phyloP scores from a whole-genome alignment of 2,329 filamentous ascomycete genomes.

The Microdochium bolleyi region DNA sequence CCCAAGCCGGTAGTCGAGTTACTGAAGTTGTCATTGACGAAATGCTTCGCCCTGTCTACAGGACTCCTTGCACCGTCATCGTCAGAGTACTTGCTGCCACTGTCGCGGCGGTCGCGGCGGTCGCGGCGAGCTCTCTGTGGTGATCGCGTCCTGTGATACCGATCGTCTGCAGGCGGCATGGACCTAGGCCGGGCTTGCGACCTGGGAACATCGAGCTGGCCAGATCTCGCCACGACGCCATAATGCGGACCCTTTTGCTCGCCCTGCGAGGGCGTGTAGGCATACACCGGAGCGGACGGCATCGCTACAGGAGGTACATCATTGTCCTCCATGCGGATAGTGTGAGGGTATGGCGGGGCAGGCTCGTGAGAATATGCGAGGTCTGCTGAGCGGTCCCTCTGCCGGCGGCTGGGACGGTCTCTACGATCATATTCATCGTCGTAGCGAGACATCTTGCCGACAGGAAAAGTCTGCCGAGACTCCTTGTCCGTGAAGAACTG shows the following conservation, averaged over 20 bases:
- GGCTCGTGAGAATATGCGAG: not conserved
- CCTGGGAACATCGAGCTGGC: not conserved
- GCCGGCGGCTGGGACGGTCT: not conserved
- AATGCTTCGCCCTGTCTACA: slow-evolving; percentile 28
- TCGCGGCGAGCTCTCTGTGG: not conserved
- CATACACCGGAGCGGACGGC: not conserved
- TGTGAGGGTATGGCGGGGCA: not conserved
- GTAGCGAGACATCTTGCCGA: not conserved
- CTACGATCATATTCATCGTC: not conserved
- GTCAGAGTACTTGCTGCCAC: slow-evolving; percentile 16
- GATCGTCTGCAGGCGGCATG: not conserved
- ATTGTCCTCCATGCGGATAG: not conserved
- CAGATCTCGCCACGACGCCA: not conserved
- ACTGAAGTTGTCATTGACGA: slow-evolving; percentile 38
- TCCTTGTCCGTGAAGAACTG: too few relatives aligned
- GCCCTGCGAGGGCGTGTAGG: not conserved
- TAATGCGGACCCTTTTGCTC: not conserved
- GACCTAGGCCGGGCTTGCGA: not conserved
- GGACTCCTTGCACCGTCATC: slow-evolving; percentile 20
- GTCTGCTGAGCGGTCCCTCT: not conserved
- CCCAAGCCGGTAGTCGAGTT: slow-evolving; percentile 40
- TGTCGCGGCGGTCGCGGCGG: slow-evolving; percentile 4
- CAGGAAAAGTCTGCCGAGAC: too few relatives aligned
- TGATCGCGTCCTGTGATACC: not conserved
- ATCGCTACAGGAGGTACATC: not conserved